phyloP scores from a whole-genome alignment of 805 yeast genomes.

The Cyberlindnera lachancei region DNA sequence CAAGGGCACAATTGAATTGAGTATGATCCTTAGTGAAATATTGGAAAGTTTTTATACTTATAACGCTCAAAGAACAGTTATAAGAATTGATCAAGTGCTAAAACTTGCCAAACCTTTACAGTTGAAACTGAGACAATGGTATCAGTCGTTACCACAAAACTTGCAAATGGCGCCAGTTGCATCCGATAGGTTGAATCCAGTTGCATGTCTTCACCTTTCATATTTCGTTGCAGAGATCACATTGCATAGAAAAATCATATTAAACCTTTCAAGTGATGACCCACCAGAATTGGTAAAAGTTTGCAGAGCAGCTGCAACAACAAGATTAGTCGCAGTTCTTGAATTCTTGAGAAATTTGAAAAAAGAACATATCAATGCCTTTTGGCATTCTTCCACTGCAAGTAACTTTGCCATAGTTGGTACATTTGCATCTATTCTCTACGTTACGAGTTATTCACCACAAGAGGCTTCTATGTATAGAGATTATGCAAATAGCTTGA shows the following conservation, averaged over 20 bases:
- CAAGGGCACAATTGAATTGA: conserved; percentile 57
- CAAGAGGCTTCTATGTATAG: conserved; percentile 61
- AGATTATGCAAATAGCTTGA: conserved; percentile 65
- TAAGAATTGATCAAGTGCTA: conserved; percentile 59
- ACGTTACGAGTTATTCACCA: conserved; percentile 51
- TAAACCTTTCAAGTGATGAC: conserved; percentile 37
- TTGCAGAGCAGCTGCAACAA: conserved; percentile 79
- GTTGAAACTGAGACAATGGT: conserved; percentile 64
- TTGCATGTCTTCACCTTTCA: conserved; percentile 74
- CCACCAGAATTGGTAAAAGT: conserved; percentile 53
- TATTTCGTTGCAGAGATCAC: conserved; percentile 89
- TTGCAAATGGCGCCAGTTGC: conserved; percentile 53
- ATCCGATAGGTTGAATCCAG: conserved; percentile 59
- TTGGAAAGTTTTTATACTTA: conserved; percentile 66
- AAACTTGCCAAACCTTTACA: conserved; percentile 78
- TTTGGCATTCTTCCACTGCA: conserved; percentile 83
- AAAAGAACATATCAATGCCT: conserved; percentile 78
- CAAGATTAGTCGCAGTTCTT: conserved; percentile 69
- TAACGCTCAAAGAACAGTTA: conserved; percentile 48
- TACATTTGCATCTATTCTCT: conserved; percentile 76
- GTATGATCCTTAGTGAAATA: conserved; percentile 65
- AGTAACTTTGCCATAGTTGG: conserved; percentile 78
- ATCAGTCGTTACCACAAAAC: conserved; percentile 59
- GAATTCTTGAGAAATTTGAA: conserved; percentile 48
- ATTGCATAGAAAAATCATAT: conserved; percentile 69